Evolutionary conservation across 177 flowering plant genomes (phyloP).

Genomic region (Vitis hybrid): DNA sequence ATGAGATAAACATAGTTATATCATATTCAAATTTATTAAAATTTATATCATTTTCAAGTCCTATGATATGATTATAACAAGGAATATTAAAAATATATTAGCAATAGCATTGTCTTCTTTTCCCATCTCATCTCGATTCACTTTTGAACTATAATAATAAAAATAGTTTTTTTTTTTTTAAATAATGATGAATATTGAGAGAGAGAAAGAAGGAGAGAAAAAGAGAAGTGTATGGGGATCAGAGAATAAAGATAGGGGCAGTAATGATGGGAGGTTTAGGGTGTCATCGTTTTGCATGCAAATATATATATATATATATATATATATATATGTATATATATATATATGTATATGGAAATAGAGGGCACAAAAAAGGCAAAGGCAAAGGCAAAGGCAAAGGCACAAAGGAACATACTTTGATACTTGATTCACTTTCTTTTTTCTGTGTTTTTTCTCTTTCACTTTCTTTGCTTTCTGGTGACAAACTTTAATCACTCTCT

Average conservation of each 20-base stretch:
- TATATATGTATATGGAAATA: no score
- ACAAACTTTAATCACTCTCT: conserved; percentile 21
- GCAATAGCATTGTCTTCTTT: no score
- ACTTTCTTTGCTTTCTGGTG: conserved; percentile 17
- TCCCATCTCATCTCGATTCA: no score
- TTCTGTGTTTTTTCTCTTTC: conserved; percentile 4
- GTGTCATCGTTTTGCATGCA: conserved; percentile 33
- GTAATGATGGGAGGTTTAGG: conserved; percentile 27
- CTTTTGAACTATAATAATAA: no score
- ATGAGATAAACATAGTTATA: no score
- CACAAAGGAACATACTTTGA: not conserved
- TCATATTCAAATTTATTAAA: no score
- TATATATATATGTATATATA: not conserved
- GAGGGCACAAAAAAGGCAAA: no score
- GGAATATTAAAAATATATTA: no score
- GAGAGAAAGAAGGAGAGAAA: conserved; percentile 6
- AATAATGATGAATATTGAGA: not conserved
- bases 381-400: conserved; percentile 5
- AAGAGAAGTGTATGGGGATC: conserved; percentile 29
- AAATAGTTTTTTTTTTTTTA: no score
- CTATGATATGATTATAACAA: no score
- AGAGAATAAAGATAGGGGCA: conserved; percentile 28
- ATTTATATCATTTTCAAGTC: no score
- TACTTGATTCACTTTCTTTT: conserved; percentile 7
- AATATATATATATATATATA: not conserved